Conservation (phyloP, 306 rosid genomes). For the Elaeagnus macrophylla region DNA sequence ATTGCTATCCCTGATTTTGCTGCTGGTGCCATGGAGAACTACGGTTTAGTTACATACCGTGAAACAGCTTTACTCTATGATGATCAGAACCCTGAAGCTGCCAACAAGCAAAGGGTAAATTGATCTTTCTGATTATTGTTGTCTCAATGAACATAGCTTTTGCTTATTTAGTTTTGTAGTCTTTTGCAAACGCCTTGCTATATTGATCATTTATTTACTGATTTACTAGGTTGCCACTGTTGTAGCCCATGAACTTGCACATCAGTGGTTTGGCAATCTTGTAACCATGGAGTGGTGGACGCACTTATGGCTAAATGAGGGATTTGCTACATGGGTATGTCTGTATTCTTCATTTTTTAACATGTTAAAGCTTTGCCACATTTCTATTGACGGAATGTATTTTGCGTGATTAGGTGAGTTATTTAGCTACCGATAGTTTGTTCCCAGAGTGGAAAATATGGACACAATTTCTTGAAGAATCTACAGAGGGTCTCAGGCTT, state of each 20-base stretch:
- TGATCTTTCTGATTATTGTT: constrained; percentile 15
- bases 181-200: constrained; percentile 6
- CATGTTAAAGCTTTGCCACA: background rate
- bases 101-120: constrained; percentile 77
- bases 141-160: constrained; percentile 8
- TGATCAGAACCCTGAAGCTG: constrained; percentile 81
- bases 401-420: constrained; percentile 62
- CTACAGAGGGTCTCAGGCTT: constrained; percentile 60
- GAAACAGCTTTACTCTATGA: constrained; percentile 93
- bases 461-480: constrained; percentile 86
- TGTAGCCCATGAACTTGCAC: constrained; percentile 96
- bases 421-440: constrained; percentile 74
- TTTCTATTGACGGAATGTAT: constrained; percentile 1
- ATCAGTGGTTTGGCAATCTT: constrained; percentile 97
- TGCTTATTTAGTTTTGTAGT: constrained; percentile 16
- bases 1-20: constrained; percentile 95
- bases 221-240: constrained; percentile 65
- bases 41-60: constrained; percentile 87
- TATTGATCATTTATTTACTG: constrained; percentile 18
- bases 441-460: constrained; percentile 95
- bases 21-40: constrained; percentile 98
- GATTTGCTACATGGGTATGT: constrained; percentile 94
- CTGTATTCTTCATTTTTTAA: constrained; percentile 18
- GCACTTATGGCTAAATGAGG: constrained; percentile 96
- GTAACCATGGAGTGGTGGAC: constrained; percentile 99